phyloP scores from a whole-genome alignment of 2,329 filamentous ascomycete genomes.

The Coleophoma cylindrospora region DNA sequence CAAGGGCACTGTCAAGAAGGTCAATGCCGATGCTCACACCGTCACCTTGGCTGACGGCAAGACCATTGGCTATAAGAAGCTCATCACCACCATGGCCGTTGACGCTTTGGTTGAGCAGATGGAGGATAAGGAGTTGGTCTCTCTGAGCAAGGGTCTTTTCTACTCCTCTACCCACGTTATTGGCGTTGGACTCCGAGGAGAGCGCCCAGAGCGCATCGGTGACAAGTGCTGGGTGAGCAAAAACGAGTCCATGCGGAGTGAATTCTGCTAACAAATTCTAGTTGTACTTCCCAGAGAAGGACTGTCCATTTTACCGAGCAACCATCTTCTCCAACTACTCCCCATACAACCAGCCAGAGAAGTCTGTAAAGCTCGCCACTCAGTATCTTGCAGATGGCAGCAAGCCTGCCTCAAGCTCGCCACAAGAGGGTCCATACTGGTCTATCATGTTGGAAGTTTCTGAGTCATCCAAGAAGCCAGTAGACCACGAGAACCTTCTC shows the following conservation, averaged over 20 bases:
- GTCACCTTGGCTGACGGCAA: conserved; percentile 81
- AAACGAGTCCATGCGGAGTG: background rate
- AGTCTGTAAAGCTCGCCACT: conserved; percentile 79
- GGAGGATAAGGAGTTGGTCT: conserved; percentile 78
- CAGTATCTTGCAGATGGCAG: conserved; percentile 80
- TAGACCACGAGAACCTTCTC: conserved; percentile 79
- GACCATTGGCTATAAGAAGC: conserved; percentile 84
- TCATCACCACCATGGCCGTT: conserved; percentile 94
- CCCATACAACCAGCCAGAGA: conserved; percentile 90
- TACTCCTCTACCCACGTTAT: conserved; percentile 98
- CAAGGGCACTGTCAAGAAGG: conserved; percentile 76
- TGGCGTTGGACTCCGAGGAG: conserved; percentile 88
- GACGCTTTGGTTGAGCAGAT: conserved; percentile 84
- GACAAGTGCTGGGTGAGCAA: conserved; percentile 95
- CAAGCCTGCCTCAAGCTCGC: conserved; percentile 65
- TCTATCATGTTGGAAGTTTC: conserved; percentile 99
- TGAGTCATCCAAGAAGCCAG: conserved; percentile 91
- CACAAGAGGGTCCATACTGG: conserved; percentile 94
- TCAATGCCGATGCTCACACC: conserved; percentile 80
- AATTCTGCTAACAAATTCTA: conserved; percentile 28
- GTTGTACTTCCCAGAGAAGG: conserved; percentile 98
- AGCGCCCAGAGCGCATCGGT: conserved; percentile 89
- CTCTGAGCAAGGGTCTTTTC: conserved; percentile 84
- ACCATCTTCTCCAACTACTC: conserved; percentile 99
- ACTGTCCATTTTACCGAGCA: conserved; percentile 98